These are phyloP conservation scores for Fusarium sterilihyphosum DNA, from an alignment of 2,329 filamentous ascomycete species.

Conservation along the genomic window DNA sequence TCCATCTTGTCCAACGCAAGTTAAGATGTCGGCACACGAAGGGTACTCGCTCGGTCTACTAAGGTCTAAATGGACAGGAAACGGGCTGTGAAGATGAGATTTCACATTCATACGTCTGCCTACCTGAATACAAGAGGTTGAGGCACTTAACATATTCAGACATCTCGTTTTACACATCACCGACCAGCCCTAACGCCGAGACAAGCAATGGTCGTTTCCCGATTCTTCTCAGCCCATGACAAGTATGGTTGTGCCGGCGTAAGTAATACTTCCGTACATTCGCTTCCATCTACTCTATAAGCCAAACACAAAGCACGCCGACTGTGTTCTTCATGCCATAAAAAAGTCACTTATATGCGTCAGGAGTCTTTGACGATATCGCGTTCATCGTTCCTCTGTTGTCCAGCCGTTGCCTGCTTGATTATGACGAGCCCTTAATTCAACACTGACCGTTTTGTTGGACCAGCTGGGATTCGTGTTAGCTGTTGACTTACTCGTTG, in stretches of 20 bases:
- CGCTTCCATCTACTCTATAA: constrained; percentile 4
- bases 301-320: neutral
- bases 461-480: constrained; percentile 41
- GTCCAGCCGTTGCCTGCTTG: constrained; percentile 38
- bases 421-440: constrained; percentile 35
- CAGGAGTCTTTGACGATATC: neutral
- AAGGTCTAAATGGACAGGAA: neutral
- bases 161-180: constrained; percentile 17
- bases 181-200: constrained; percentile 19
- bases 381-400: constrained; percentile 26
- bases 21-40: neutral
- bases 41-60: neutral
- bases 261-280: neutral
- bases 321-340: neutral
- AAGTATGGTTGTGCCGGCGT: neutral
- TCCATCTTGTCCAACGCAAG: neutral
- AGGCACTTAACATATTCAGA: constrained; percentile 1
- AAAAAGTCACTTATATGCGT: neutral
- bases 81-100: neutral
- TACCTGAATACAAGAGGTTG: constrained; percentile 6
- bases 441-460: constrained; percentile 38
- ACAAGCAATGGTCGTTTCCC: neutral
- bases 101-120: constrained; percentile 7
- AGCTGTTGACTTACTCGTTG: neutral
- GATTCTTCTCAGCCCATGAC: neutral